Evolutionary conservation across 306 rosid genomes (phyloP).

Genomic region (Vachellia collinsii): DNA sequence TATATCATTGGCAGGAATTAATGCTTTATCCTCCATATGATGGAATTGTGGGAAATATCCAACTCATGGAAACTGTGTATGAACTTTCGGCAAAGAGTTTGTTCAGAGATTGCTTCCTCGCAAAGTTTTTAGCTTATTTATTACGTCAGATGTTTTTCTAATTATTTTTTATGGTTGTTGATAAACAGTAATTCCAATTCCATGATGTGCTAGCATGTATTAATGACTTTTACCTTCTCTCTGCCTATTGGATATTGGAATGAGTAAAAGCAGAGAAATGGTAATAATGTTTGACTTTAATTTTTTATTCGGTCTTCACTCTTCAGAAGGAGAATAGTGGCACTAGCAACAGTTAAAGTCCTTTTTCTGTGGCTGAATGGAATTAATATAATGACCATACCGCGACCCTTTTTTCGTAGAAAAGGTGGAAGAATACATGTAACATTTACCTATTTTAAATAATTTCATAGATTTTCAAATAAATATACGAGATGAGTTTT

Average conservation of each 20-base stretch:
- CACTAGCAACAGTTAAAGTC: not conserved
- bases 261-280: not conserved
- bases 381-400: not conserved
- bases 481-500: no score
- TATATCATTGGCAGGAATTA: no score
- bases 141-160: not conserved
- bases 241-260: not conserved
- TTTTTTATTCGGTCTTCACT: not conserved
- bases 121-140: not conserved
- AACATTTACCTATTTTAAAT: no score
- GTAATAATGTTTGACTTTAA: not conserved
- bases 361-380: not conserved
- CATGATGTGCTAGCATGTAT: not conserved
- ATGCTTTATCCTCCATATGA: not conserved
- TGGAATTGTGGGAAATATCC: not conserved
- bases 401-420: not conserved
- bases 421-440: no score
- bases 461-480: no score
- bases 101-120: not conserved
- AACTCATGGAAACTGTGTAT: slow-evolving; percentile 3
- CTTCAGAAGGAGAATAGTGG: not conserved
- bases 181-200: not conserved
- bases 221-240: not conserved
- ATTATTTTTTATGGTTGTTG: not conserved
- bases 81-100: slow-evolving; percentile 18